A percentile compares a stretch with the other conserved stretches of the same genome.
These are phyloP conservation scores for Penicillium sp. DNA, from an alignment of 2,329 filamentous ascomycete species.

Conservation along the genomic window DNA sequence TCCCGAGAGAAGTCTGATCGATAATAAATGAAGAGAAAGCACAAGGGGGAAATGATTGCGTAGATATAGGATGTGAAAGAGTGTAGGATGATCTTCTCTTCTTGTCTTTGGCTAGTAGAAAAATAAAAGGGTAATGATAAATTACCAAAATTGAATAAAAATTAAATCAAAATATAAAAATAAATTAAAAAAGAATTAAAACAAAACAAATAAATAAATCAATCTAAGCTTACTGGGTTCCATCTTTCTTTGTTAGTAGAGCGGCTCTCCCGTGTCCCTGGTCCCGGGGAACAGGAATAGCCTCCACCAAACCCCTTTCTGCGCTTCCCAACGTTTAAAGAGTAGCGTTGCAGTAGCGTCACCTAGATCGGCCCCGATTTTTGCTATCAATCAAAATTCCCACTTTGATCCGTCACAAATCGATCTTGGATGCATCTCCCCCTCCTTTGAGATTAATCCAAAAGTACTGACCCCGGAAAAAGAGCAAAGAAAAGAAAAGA, in stretches of 20 bases:
- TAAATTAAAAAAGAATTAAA: conserved; percentile 8
- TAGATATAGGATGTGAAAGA: conserved; percentile 29
- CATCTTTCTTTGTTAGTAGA: conserved; percentile 24
- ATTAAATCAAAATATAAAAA: conserved; percentile 6
- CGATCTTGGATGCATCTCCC: conserved; percentile 15
- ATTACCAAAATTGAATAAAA: conserved; percentile 7
- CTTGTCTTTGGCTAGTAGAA: conserved; percentile 4
- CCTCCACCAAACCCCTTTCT: conserved; percentile 23
- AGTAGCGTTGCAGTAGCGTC: conserved; percentile 11
- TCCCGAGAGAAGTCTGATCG: background rate
- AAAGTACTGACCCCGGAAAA: conserved; percentile 12
- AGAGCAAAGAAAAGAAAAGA: background rate
- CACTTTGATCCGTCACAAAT: conserved; percentile 21
- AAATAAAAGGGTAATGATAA: conserved; percentile 4
- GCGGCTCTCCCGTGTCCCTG: conserved; percentile 32
- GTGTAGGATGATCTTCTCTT: conserved; percentile 9
- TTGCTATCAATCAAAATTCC: conserved; percentile 12
- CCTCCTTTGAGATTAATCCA: conserved; percentile 1
- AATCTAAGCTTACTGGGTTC: conserved; percentile 12
- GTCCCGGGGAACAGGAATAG: conserved; percentile 32
- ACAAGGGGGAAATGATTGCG: conserved; percentile 27
- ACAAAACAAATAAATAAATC: conserved; percentile 5
- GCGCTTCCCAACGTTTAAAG: conserved; percentile 19
- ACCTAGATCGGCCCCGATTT: conserved; percentile 9
- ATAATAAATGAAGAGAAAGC: conserved; percentile 23